Conservation (phyloP, 2,329 filamentous ascomycete genomes). For the Colletotrichum siamense region DNA sequence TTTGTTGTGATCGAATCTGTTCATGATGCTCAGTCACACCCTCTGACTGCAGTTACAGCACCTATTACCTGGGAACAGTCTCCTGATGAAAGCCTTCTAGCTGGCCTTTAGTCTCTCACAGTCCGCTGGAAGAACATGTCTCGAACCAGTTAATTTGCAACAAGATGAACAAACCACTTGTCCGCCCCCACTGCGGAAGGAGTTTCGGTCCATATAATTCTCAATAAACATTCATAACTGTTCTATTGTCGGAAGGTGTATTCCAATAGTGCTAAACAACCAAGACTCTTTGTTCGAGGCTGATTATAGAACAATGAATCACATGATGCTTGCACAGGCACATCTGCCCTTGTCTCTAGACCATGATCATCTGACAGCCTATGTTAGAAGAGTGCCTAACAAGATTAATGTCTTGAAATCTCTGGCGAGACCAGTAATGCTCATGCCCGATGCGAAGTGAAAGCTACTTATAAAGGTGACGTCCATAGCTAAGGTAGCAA, state of each 20-base stretch:
- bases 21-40: neutral
- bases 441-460: accelerated
- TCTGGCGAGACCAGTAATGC: neutral
- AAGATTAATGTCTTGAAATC: neutral
- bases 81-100: neutral
- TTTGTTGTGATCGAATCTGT: neutral
- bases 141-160: neutral
- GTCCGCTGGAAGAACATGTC: neutral
- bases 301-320: neutral
- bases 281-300: accelerated
- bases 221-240: neutral
- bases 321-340: neutral
- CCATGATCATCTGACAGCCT: neutral
- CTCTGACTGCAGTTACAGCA: neutral
- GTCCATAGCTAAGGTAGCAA: neutral
- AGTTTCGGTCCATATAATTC: neutral
- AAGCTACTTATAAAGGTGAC: neutral
- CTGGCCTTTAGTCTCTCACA: neutral
- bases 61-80: neutral
- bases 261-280: accelerated
- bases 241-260: neutral
- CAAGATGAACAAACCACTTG: neutral
- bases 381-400: neutral
- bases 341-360: neutral
- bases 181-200: neutral